Percentiles rank a stretch among this genome's conserved stretches.
Evolutionary conservation across 2,329 filamentous ascomycete species (phyloP).

Genomic region (Calonectria pauciramosa): DNA sequence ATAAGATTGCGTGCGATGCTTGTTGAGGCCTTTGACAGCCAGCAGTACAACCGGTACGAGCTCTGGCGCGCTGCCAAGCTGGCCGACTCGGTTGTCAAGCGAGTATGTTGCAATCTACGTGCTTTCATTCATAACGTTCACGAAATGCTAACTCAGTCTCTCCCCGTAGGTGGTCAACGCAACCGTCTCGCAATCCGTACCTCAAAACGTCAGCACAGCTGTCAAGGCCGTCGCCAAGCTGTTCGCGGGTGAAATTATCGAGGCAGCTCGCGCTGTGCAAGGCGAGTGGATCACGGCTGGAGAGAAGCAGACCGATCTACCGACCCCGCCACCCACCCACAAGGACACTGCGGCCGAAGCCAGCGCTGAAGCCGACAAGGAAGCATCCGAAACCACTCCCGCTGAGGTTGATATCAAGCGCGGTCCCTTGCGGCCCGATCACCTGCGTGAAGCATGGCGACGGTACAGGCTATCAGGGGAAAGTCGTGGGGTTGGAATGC

Average conservation of each 20-base stretch:
- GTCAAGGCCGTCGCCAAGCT: constrained; percentile 83
- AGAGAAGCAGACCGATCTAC: constrained; percentile 69
- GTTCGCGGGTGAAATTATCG: constrained; percentile 82
- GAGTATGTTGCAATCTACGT: constrained; percentile 59
- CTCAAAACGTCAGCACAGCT: constrained; percentile 79
- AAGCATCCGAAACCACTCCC: constrained; percentile 39
- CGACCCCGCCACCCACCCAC: constrained; percentile 56
- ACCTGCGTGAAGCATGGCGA: constrained; percentile 79
- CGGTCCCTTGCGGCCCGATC: constrained; percentile 78
- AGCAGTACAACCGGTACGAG: constrained; percentile 79
- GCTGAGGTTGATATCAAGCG: constrained; percentile 50
- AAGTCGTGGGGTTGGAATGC: constrained; percentile 72
- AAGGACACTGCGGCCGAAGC: constrained; percentile 50
- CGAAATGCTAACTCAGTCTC: constrained; percentile 23
- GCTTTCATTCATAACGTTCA: neutral
- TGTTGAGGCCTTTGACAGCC: constrained; percentile 73
- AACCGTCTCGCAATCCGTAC: constrained; percentile 84
- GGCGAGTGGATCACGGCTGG: constrained; percentile 76
- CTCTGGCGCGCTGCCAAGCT: constrained; percentile 79
- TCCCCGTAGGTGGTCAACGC: constrained; percentile 78
- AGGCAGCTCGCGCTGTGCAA: constrained; percentile 78
- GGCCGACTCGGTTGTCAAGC: constrained; percentile 76
- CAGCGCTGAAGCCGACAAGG: constrained; percentile 34
- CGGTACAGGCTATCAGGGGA: constrained; percentile 75
- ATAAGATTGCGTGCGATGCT: constrained; percentile 71